A percentile compares a stretch with the other conserved stretches of the same genome.
These are phyloP conservation scores for Penicillium malachiteum DNA, from an alignment of 495 filamentous ascomycete species.

Conservation along the genomic window DNA sequence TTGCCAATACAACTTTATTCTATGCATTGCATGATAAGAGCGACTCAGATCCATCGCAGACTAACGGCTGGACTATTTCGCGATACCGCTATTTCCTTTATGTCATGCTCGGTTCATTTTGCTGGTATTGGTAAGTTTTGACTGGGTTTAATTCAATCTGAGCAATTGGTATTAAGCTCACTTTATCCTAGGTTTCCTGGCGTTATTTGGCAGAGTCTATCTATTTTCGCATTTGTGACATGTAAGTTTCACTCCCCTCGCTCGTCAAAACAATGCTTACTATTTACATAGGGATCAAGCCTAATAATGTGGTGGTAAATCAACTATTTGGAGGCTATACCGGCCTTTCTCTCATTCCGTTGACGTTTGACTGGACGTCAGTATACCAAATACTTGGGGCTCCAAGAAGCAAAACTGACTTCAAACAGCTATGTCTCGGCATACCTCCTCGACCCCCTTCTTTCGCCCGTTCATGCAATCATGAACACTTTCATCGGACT, in stretches of 20 bases:
- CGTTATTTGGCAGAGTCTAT: constrained; percentile 56
- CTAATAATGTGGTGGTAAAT: constrained; percentile 57
- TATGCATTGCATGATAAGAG: constrained; percentile 49
- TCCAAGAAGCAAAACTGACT: neutral
- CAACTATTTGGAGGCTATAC: constrained; percentile 60
- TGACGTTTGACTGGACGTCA: constrained; percentile 65
- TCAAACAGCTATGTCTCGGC: constrained; percentile 45
- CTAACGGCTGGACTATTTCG: constrained; percentile 55
- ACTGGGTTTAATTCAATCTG: neutral
- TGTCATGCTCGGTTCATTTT: constrained; percentile 42
- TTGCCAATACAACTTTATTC: constrained; percentile 24
- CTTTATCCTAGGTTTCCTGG: constrained; percentile 47
- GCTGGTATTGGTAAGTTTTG: constrained; percentile 47
- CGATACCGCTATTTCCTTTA: constrained; percentile 57
- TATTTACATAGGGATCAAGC: constrained; percentile 39
- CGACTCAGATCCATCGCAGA: constrained; percentile 37
- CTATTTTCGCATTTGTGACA: constrained; percentile 60
- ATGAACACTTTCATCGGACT: constrained; percentile 62
- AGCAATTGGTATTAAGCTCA: neutral
- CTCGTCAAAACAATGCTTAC: neutral
- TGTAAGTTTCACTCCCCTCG: constrained; percentile 28
- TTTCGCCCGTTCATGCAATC: constrained; percentile 57
- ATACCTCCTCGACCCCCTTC: constrained; percentile 56
- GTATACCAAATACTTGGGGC: neutral
- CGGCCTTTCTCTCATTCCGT: constrained; percentile 56